Evolutionary conservation across 2,329 filamentous ascomycete genomes (phyloP), one percentile per base, ranked within the genome.

Genomic region (Colletotrichum musae): DNA sequence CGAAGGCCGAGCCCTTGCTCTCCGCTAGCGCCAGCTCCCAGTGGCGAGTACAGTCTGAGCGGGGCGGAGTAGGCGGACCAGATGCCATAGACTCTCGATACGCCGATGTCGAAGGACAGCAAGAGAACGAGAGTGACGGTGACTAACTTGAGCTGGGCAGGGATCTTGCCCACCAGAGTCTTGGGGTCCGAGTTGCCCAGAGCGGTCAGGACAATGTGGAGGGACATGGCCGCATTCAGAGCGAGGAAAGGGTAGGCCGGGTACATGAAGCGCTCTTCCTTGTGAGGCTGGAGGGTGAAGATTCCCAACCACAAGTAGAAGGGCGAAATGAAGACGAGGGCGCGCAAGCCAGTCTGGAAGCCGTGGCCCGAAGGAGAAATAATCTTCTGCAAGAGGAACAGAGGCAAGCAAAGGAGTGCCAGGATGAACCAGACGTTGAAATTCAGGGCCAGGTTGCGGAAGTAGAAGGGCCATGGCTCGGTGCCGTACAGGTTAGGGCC

Each of bases 251-350:
- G 96, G 76, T 99, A 99, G 2, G 90, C 93, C 0, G 96, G 96
- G 76, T 97, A 99, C 95, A 99, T 98, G 84, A 99, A 99, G 6
- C 96, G 88, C 81, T 99, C 96, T 79, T 99, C 96, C 77, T 99
- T 99, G 82, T 99, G 96, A 16, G 96, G 94, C 78, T 99, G 96
- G 9, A 92, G 78, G 0, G 93, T 95, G 82, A 99, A 98, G 71
- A 98, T 96, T 4, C 82, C 88, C 32, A 99, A 87, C 96, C 96
- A 99, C 77, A 98, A 87, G 78, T 98, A 99, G 80, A 98, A 97
- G 0, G 96, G 96, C 0, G 89, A 83, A 62, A 95, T 85, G 73
- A 97, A 94, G 21, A 95, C 88, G 56, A 97, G 75, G 10, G 92
- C 93, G 43, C 94, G 91, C 64, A 97, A 81, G 1, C 93, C 87